Percentiles rank a stretch among this genome's conserved stretches.
Conservation (phyloP, 2,329 filamentous ascomycete species). For the Ascochyta viciae-villosae region DNA sequence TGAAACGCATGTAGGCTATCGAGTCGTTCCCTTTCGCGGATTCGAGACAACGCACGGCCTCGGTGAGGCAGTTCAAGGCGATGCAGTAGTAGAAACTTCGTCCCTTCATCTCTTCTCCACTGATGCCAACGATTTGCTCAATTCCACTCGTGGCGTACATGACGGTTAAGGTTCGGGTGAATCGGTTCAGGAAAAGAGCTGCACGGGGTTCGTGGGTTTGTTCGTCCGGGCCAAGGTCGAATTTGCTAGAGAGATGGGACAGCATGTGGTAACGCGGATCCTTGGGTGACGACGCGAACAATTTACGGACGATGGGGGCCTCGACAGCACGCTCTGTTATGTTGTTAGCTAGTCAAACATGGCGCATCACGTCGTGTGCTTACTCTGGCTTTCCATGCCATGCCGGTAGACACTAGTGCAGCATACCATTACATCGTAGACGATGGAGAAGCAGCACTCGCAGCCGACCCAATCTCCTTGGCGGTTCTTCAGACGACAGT, state of each 20-base stretch:
- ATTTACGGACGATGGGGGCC: conserved; percentile 77
- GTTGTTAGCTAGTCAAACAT: conserved; percentile 13
- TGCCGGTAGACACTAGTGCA: conserved; percentile 79
- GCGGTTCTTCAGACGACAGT: conserved; percentile 73
- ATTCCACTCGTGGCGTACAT: conserved; percentile 87
- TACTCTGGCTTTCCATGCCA: conserved; percentile 76
- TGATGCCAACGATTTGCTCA: conserved; percentile 75
- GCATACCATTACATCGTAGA: conserved; percentile 86
- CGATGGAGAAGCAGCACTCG: conserved; percentile 88
- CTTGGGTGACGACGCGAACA: conserved; percentile 81
- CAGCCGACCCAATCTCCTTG: conserved; percentile 77
- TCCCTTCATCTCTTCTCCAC: conserved; percentile 71
- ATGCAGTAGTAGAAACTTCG: conserved; percentile 91
- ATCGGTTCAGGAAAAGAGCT: conserved; percentile 84
- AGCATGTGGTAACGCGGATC: conserved; percentile 92
- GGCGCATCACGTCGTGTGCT: conserved; percentile 47
- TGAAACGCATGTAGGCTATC: conserved; percentile 87
- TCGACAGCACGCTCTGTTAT: conserved; percentile 76
- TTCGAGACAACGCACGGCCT: conserved; percentile 80
- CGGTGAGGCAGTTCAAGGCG: conserved; percentile 74
- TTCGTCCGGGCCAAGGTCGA: conserved; percentile 62
- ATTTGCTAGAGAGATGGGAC: conserved; percentile 83
- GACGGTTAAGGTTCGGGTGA: conserved; percentile 80
- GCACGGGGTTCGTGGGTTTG: conserved; percentile 78
- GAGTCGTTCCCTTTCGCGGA: conserved; percentile 90